A percentile compares a stretch with the other conserved stretches of the same genome.
These are phyloP conservation scores for Amoebophrya sp. DNA, from an alignment of 169 alveolate genomes.

Conservation along the genomic window DNA sequence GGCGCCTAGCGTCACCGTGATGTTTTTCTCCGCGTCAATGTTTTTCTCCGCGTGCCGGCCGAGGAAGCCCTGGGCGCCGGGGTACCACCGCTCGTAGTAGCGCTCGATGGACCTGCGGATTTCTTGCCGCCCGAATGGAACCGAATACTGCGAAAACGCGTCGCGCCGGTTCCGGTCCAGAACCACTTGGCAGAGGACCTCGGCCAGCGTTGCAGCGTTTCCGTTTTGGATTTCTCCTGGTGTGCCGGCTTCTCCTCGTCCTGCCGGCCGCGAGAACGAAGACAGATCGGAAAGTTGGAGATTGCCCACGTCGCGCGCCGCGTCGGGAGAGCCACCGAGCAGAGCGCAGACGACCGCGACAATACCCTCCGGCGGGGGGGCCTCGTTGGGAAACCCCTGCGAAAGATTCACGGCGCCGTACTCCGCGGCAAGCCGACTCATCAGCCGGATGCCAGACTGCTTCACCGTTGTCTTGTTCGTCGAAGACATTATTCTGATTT, in stretches of 20 bases:
- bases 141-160: background rate
- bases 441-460: background rate
- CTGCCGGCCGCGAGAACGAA: no score
- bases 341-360: background rate
- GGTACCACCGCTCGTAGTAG: background rate
- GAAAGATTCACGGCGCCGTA: background rate
- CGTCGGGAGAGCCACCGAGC: background rate
- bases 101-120: background rate
- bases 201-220: no score
- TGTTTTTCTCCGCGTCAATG: constrained; percentile 1
- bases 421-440: constrained; percentile 6
- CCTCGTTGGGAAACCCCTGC: constrained; percentile 18
- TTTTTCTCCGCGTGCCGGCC: background rate
- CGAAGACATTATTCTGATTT: no score
- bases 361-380: background rate
- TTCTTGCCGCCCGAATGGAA: background rate
- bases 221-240: no score
- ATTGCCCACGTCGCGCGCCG: background rate
- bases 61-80: background rate
- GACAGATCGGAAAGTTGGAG: background rate
- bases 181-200: background rate
- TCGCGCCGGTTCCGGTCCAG: background rate
- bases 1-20: constrained; percentile 9
- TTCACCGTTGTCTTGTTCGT: background rate
- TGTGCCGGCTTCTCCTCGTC: no score